These are phyloP conservation scores for Cutaneotrichosporon cutaneum DNA, from an alignment of 1,284 basidiomycete species.

Conservation along the genomic window DNA sequence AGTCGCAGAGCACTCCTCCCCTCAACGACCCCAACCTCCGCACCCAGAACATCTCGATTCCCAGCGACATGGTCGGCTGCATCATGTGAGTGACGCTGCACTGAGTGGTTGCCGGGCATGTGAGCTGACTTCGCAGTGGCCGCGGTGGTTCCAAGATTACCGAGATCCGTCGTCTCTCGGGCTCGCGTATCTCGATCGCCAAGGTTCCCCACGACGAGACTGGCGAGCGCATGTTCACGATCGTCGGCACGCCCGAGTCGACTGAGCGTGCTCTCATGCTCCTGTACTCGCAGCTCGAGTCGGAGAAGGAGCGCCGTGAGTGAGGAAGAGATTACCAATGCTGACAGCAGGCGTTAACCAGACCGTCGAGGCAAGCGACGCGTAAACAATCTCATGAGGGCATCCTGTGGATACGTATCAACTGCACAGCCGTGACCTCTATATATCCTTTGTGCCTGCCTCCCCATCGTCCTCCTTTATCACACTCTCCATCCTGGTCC, in stretches of 20 bases:
- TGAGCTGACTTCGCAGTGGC: constrained; percentile 57
- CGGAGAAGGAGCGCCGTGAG: constrained; percentile 85
- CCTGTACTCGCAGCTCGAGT: constrained; percentile 94
- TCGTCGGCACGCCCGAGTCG: constrained; percentile 91
- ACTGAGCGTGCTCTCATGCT: constrained; percentile 96
- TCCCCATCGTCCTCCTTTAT: constrained; percentile 3
- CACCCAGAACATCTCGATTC: constrained; percentile 98
- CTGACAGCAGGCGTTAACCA: constrained; percentile 37
- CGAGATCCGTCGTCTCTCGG: constrained; percentile 93
- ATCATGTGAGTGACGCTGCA: constrained; percentile 62
- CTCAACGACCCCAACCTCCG: constrained; percentile 68
- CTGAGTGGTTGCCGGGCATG: not conserved
- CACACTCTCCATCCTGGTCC: not conserved
- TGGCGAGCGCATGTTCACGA: constrained; percentile 99
- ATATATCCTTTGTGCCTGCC: not conserved
- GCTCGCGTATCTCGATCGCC: constrained; percentile 95
- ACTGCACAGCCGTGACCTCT: not conserved
- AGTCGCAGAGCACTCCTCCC: constrained; percentile 60
- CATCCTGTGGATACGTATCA: constrained; percentile 6
- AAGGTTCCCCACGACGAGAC: constrained; percentile 98
- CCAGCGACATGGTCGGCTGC: constrained; percentile 97
- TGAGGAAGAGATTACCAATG: not conserved
- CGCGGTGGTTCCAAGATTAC: constrained; percentile 97
- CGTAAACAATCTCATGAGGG: constrained; percentile 5
- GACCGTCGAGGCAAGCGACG: constrained; percentile 28